A percentile compares a stretch with the other conserved stretches of the same genome.
Conservation (phyloP, 257 asterid species). For the Phtheirospermum japonicum region DNA sequence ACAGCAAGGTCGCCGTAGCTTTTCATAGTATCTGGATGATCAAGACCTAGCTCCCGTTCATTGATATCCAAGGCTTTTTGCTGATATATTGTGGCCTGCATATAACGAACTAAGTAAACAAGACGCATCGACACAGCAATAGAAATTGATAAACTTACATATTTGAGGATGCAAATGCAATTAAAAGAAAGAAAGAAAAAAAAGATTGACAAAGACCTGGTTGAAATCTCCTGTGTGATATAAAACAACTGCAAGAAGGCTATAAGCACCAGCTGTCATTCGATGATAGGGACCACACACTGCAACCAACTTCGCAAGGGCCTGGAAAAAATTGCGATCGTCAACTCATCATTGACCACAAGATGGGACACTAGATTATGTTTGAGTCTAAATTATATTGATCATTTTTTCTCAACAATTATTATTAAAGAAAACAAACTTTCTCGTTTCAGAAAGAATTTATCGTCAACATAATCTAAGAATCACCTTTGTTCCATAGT, state of each 20-base stretch:
- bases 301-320: constrained; percentile 89
- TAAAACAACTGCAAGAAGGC: constrained; percentile 94
- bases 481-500: constrained; percentile 88
- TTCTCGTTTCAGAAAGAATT: constrained; percentile 8
- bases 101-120: constrained; percentile 28
- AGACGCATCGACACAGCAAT: constrained; percentile 23
- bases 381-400: constrained; percentile 4
- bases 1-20: constrained; percentile 98
- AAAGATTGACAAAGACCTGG: constrained; percentile 53
- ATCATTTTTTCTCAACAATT: constrained; percentile 6
- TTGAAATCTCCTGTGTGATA: constrained; percentile 97
- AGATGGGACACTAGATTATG: constrained; percentile 2
- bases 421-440: not conserved
- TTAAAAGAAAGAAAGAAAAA: constrained; percentile 11
- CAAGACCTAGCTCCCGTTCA: constrained; percentile 88
- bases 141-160: constrained; percentile 1
- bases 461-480: constrained; percentile 19
- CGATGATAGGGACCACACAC: constrained; percentile 95
- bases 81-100: constrained; percentile 93
- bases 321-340: constrained; percentile 41
- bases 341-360: constrained; percentile 18
- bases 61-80: constrained; percentile 93
- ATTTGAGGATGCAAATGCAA: constrained; percentile 21
- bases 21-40: constrained; percentile 97
- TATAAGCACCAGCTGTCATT: constrained; percentile 97